phyloP scores from a whole-genome alignment of 2,329 filamentous ascomycete genomes.

The Aplosporella prunicola region DNA sequence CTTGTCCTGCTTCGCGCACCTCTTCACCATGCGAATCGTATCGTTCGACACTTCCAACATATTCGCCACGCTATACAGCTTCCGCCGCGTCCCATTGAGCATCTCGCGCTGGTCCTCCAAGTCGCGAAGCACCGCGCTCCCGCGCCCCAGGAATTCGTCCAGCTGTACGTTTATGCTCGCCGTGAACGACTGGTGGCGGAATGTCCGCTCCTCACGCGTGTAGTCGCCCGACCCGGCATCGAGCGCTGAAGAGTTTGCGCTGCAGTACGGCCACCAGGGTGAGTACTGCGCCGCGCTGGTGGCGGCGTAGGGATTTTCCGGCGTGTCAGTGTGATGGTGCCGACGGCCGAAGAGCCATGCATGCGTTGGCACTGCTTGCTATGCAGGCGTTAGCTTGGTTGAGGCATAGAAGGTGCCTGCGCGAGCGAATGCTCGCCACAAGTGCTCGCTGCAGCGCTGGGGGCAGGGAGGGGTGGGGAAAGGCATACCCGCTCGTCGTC shows the following conservation, averaged over 20 bases:
- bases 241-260: slow-evolving; percentile 24
- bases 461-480: too few relatives aligned
- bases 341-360: slow-evolving; percentile 77
- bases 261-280: slow-evolving; percentile 34
- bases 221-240: slow-evolving; percentile 46
- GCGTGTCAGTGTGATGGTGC: slow-evolving; percentile 66
- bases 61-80: slow-evolving; percentile 85
- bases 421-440: too few relatives aligned
- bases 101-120: slow-evolving; percentile 85
- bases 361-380: slow-evolving; percentile 58
- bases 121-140: slow-evolving; percentile 81
- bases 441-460: too few relatives aligned
- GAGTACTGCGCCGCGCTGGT: slow-evolving; percentile 43
- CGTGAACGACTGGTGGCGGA: slow-evolving; percentile 86
- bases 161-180: slow-evolving; percentile 70
- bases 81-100: slow-evolving; percentile 86
- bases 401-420: too few relatives aligned
- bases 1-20: slow-evolving; percentile 87
- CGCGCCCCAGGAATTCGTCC: slow-evolving; percentile 88
- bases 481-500: too few relatives aligned
- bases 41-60: slow-evolving; percentile 89
- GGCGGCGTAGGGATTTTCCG: slow-evolving; percentile 81
- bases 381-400: too few relatives aligned
- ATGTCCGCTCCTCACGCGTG: slow-evolving; percentile 67
- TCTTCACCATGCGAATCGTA: slow-evolving; percentile 93